Evolutionary conservation across 116 monocot genomes (phyloP), one percentile per base, ranked within the genome.

Genomic region (Thalassia testudinum): DNA sequence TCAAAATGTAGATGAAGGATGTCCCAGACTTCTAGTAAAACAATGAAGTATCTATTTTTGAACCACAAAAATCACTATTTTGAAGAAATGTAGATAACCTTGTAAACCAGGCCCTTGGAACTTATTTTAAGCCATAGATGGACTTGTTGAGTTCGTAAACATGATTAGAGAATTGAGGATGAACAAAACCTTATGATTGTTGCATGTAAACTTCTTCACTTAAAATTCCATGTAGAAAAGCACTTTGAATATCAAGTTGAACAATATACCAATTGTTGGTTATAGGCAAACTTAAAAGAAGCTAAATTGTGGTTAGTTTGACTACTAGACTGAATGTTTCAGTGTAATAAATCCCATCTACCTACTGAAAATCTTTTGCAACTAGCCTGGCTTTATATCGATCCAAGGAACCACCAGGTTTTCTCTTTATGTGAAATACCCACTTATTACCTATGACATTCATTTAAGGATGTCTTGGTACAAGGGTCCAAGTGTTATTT

Each of bases 311-410:
- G 12, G 47, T 13, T 48, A 17, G n/a, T 17, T 48, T 48, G 17
- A 48, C n/a, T 6, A 48, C n/a, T 17, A 20, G 47, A 48, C 47
- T 48, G n/a, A 48, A 48, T 11, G 47, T 48, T 48, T 48, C 47
- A 13, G 4, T 48, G 19, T 48, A 48, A 17, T 48, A 11, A 11
- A 48, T 14, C 5, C 47, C 47, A 6, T 14, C 18, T 48, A 5
- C n/a, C n/a, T 48, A 5, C 5, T 48, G 47, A 17, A 48, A 48
- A 14, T 17, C 47, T 17, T 48, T 48, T 17, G 47, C 47, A 4
- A 48, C 4, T 5, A 48, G 47, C n/a, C 47, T 11, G 19, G 47
- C 47, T 19, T 48, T 48, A 13, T 17, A 20, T 19, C 8, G 4
- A 5, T 48, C 47, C 4, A 48, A 5, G 4, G 47, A 48, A 17